Evolutionary conservation across 768 basidiomycete genomes (phyloP).

Genomic region (Rubroboletus pulcherrimus): DNA sequence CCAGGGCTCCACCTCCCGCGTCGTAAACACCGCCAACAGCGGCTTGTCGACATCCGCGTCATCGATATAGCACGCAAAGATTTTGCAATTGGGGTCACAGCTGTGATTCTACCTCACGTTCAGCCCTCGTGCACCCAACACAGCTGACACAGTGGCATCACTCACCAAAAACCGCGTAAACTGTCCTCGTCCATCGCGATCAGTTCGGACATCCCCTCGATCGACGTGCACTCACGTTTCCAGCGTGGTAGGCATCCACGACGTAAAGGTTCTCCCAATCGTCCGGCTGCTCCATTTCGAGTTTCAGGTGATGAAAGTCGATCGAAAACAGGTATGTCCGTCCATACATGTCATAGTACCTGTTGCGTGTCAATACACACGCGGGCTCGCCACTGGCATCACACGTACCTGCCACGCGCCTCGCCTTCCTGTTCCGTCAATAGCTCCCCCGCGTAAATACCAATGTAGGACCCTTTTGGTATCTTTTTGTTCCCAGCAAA

Average conservation of each 20-base stretch:
- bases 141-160: neutral
- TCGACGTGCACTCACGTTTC: conserved; percentile 56
- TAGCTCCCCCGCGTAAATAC: conserved; percentile 83
- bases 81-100: conserved; percentile 78
- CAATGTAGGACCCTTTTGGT: conserved; percentile 65
- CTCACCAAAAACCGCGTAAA: conserved; percentile 87
- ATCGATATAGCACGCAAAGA: conserved; percentile 75
- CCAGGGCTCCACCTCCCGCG: conserved; percentile 53
- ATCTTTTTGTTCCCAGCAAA: conserved; percentile 66
- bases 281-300: conserved; percentile 25
- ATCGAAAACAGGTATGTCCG: conserved; percentile 80
- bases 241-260: conserved; percentile 86
- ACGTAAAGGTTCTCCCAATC: conserved; percentile 41
- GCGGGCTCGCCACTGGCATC: no score
- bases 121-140: neutral
- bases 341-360: conserved; percentile 71
- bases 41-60: conserved; percentile 72
- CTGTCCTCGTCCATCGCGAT: conserved; percentile 37
- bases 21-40: conserved; percentile 62
- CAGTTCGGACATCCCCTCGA: conserved; percentile 1
- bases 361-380: conserved; percentile 26
- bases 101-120: conserved; percentile 69
- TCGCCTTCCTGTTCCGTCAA: conserved; percentile 67
- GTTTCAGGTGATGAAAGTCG: conserved; percentile 67
- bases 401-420: conserved; percentile 59